Evolutionary conservation across 352 stramenopile genomes (phyloP), one percentile per base, ranked within the genome.

Genomic region (Blastocystis sp.): DNA sequence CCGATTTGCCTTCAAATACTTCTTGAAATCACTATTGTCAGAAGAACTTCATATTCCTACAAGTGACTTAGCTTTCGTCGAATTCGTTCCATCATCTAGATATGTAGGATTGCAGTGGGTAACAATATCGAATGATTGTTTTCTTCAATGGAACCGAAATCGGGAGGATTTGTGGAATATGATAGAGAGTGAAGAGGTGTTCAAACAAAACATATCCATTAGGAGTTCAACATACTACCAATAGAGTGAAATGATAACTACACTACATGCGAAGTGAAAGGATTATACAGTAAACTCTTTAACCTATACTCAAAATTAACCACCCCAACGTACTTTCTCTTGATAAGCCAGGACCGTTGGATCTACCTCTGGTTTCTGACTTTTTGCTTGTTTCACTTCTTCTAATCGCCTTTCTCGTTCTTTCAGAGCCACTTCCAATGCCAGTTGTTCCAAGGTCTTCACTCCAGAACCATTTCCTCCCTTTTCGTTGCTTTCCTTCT

Each of bases 1-100:
- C 89, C 97, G 97, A 89, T 97, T 91, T 35, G 92, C 93, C 59
- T 89, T 91, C 88, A 95, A 39, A 89, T 83, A 86, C 37, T 77
- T 59, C 54, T 86, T 86, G 57, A 58, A 86, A n/a, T 86, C 43
- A 21, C 75, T 86, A 74, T 1, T 7, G 2, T 24, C 65, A 46
- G 56, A 19, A 19, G 9, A 12, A 12, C 16, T 24, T 24, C n/a
- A 12, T 9, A 58, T 21, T 39, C 69, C 16, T 16, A 80, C 69
- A 80, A 80, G 1, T 59, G 52, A 37, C 51, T 21, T 52, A 80
- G n/a, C 37, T 58, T 80, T 24, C 46, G 69, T 24, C 29, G 14
- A 19, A 80, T 19, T 80, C 65, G 52, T 32, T 80, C 21, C n/a
- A 80, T 57, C 69, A 80, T 80, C n/a, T n/a, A n/a, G n/a, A n/a